Evolutionary conservation across 306 rosid genomes (phyloP).

Genomic region (Spatholobus suberectus): DNA sequence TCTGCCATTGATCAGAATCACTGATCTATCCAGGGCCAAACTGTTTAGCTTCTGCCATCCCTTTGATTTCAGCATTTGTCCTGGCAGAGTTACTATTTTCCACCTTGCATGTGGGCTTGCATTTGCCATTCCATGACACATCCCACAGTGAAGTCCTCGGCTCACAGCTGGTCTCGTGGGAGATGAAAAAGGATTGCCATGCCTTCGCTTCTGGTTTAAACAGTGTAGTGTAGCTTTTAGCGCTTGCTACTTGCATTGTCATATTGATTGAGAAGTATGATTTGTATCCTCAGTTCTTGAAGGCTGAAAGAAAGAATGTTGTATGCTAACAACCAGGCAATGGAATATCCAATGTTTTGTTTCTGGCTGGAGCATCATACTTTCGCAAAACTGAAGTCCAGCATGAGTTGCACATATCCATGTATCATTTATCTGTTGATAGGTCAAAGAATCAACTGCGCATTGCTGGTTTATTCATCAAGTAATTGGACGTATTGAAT

Average conservation of each 20-base stretch:
- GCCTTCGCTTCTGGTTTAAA: slow-evolving; percentile 30
- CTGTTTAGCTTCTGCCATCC: slow-evolving; percentile 41
- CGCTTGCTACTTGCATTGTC: slow-evolving; percentile 19
- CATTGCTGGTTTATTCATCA: slow-evolving; percentile 19
- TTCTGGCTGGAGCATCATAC: slow-evolving; percentile 34
- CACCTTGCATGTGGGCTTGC: slow-evolving; percentile 39
- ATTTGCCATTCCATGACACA: slow-evolving; percentile 32
- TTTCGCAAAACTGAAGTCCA: slow-evolving; percentile 18
- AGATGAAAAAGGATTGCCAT: slow-evolving; percentile 10
- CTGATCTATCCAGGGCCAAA: slow-evolving; percentile 28
- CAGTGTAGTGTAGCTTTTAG: slow-evolving; percentile 22
- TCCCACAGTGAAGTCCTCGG: slow-evolving; percentile 31
- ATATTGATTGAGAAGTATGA: slow-evolving; percentile 27
- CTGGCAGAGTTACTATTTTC: slow-evolving; percentile 36
- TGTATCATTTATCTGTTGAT: slow-evolving; percentile 33
- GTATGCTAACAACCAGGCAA: background rate
- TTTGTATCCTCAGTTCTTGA: slow-evolving; percentile 32
- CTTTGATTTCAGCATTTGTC: slow-evolving; percentile 36
- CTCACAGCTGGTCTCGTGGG: slow-evolving; percentile 19
- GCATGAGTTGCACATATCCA: slow-evolving; percentile 34
- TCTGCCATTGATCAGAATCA: slow-evolving; percentile 29
- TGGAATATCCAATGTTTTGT: slow-evolving; percentile 18
- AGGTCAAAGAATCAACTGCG: slow-evolving; percentile 17
- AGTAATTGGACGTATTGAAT: slow-evolving; percentile 14
- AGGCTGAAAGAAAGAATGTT: slow-evolving; percentile 35